Base-by-base conservation (phyloP, 305 asterid species). In the Ilex paraguariensis region DNA sequence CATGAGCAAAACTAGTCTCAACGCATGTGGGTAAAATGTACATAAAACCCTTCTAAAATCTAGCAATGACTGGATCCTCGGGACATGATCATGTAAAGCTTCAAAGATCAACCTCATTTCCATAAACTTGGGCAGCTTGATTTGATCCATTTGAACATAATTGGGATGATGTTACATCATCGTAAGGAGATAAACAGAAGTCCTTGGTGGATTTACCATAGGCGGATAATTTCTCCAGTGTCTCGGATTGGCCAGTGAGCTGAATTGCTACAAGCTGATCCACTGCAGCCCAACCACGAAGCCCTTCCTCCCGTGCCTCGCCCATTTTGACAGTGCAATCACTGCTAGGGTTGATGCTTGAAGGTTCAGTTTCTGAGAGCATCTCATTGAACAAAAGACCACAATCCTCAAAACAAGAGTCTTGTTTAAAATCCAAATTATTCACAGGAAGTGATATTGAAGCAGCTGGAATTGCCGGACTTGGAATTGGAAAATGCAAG, bases 261-360 rank as follows among this genome's bases (percentile, higher is more conserved):
- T 92, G 98, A 8, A 95, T 81, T 1, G 98, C 98, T 68, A 92
- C 98, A n/a, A 92, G 74, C 5, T 86, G 84, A 60, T 92, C 98
- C 17, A 87, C 75, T 0, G 91, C 67, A 14, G 31, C 90, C 98
- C 98, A 92, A 36, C 84, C 72, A 12, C 71, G 60, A 1, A 63
- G 65, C 57, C 63, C 83, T 21, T 57, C 50, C 3, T 48, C 62
- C 0, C 28, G 55, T 39, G 62, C 61, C 7, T 30, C 63, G 13
- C 33, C 58, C n/a, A 40, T 59, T 12, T 39, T 55, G 21, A 39
- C 57, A 33, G 21, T 13, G 42, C 5, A 31, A 7, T 32, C 13
- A 30, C 31, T 46, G 15, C 40, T 31, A 31, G 42, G 65, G 32
- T 36, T 45, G 54, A 45, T 61, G 73, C 58, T 53, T 6, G 36